phyloP scores from a whole-genome alignment of 2,329 filamentous ascomycete species.

The Pezicula carpinea region DNA sequence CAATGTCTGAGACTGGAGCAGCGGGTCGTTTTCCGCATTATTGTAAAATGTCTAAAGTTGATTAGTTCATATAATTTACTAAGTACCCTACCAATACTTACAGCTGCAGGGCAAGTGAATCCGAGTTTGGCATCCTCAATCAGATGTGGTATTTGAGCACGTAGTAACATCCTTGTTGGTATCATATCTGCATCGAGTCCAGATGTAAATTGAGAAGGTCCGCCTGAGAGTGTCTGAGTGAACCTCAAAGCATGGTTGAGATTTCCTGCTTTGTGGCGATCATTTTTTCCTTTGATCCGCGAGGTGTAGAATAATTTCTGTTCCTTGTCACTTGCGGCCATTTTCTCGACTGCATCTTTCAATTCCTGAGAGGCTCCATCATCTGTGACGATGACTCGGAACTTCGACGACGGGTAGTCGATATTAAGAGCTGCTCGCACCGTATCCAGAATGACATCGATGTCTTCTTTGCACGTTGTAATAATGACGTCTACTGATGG shows the following conservation, averaged over 20 bases:
- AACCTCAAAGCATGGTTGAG: conserved; percentile 54
- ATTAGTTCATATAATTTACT: too few species aligned
- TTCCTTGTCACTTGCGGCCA: conserved; percentile 17
- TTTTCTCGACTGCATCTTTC: conserved; percentile 28
- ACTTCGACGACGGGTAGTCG: conserved; percentile 47
- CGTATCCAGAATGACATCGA: conserved; percentile 50
- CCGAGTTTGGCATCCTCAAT: conserved; percentile 22
- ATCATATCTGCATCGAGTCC: conserved; percentile 64
- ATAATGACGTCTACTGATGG: conserved; percentile 51
- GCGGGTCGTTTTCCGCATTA: conserved; percentile 49
- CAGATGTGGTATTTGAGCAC: conserved; percentile 50
- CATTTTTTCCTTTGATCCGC: too few species aligned
- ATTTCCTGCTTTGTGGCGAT: conserved; percentile 60
- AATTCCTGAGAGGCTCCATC: conserved; percentile 44
- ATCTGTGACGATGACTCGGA: conserved; percentile 48
- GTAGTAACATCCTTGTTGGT: conserved; percentile 52
- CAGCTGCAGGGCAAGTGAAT: neutral
- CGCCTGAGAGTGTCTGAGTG: conserved; percentile 44
- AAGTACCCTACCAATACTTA: too few species aligned
- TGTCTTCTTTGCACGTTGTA: conserved; percentile 51
- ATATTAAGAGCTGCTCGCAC: conserved; percentile 45
- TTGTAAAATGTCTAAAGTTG: conserved; percentile 58
- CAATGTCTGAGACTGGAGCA: conserved; percentile 39
- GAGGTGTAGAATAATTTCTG: too few species aligned
- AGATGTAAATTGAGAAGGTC: conserved; percentile 50